Base-by-base conservation (phyloP, 305 asterid species). In the Euphrasia arctica region DNA sequence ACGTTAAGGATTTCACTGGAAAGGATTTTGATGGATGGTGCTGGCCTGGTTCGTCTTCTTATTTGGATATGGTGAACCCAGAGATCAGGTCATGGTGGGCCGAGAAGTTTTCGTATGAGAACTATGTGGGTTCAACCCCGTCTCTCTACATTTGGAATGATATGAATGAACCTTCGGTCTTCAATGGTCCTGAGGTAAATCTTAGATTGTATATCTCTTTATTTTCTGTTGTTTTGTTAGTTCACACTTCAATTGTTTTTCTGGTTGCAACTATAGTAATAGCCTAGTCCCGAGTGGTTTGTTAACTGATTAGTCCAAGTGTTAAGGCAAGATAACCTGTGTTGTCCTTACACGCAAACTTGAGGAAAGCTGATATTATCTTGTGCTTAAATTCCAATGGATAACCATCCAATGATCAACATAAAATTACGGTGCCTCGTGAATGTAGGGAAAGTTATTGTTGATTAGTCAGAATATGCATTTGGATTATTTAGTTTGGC, bases 121-220 rank as follows among this genome's bases (percentile, higher is more conserved):
- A 82, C 68, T 94, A 90, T 71, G 85, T 75, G 49, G 97, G 98
- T 63, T 94, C 97, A 7, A 88, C 96, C 64, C 88, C 90, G 4
- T 85, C 95, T 4, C 64, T 94, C 75, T 80, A 90, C 72, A 83
- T 88, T 62, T 94, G 99, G 99, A 94, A 94, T 65, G 99, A 94
- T 79, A 94, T 90, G 99, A 94, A 94, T 51, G 97, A 90, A 68
- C 99, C 99, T 73, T 94, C 97, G 22, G 99, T 90, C 63, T 94
- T 94, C 71, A 94, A 90, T 78, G 99, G 99, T 31, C 96, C 99
- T 11, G 97, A 94, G 97, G 99, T 94, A 80, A 58, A 64, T 54
- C 50, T 32, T 70, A 43, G 15, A 54, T 18, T 45, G 22, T 48
- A 52, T 5, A 39, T 66, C 47, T 31, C 13, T 45, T 10, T 77